phyloP scores from a whole-genome alignment of 31 red algal species.

The Endocladia muricata region DNA sequence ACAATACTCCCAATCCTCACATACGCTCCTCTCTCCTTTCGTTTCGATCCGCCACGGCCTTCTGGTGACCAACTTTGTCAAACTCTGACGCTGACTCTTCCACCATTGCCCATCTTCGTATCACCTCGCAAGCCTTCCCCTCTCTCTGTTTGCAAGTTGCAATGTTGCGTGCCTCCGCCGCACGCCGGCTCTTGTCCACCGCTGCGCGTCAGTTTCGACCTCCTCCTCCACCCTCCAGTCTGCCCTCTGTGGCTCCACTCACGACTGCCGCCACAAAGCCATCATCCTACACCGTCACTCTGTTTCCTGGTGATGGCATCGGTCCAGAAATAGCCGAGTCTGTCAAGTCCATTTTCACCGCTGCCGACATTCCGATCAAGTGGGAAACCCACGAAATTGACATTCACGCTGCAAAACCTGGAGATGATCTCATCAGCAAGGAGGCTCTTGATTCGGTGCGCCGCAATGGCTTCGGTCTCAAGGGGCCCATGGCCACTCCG shows the following conservation, averaged over 20 bases:
- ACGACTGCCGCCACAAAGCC: background rate
- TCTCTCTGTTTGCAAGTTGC: too few relatives aligned
- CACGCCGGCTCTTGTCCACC: too few relatives aligned
- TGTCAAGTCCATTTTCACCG: slow-evolving; percentile 78
- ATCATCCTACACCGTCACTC: slow-evolving; percentile 86
- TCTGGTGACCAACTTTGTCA: too few relatives aligned
- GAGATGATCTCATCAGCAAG: slow-evolving; percentile 75
- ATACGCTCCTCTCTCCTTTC: too few relatives aligned
- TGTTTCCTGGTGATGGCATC: slow-evolving; percentile 98
- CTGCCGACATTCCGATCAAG: slow-evolving; percentile 83
- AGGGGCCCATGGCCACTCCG: slow-evolving; percentile 96
- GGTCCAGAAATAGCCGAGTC: slow-evolving; percentile 92
- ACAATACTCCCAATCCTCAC: too few relatives aligned
- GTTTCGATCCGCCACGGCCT: too few relatives aligned
- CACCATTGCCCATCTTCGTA: too few relatives aligned
- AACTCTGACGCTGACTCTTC: too few relatives aligned
- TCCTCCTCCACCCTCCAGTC: background rate
- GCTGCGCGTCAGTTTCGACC: too few relatives aligned
- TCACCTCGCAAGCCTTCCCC: too few relatives aligned
- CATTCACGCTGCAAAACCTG: slow-evolving; percentile 66
- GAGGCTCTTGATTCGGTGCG: slow-evolving; percentile 85
- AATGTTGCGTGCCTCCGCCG: too few relatives aligned
- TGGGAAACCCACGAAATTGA: slow-evolving; percentile 87
- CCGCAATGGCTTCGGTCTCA: slow-evolving; percentile 88
- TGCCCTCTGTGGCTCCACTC: background rate